These are phyloP conservation scores for Hymenoscyphus salicellus DNA, from an alignment of 2,329 filamentous ascomycete genomes.

Conservation along the genomic window DNA sequence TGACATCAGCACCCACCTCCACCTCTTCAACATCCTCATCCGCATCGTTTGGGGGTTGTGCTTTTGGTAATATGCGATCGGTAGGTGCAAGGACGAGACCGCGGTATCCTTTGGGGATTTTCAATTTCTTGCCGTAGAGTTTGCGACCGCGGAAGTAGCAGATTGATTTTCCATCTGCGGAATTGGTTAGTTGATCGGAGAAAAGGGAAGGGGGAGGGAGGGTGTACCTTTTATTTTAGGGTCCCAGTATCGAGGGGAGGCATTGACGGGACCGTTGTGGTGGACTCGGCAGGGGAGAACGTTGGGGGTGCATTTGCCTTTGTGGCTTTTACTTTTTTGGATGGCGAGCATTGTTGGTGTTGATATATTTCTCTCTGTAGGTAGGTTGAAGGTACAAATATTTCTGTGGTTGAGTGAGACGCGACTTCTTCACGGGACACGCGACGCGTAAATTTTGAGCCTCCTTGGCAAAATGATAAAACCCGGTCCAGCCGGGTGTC, in stretches of 20 bases:
- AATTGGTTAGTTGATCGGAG: constrained; percentile 7
- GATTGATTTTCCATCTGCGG: constrained; percentile 49
- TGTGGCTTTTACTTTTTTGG: constrained; percentile 27
- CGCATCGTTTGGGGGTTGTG: constrained; percentile 34
- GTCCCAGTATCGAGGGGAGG: constrained; percentile 66
- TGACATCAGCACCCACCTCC: constrained; percentile 48
- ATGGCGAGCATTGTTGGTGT: constrained; percentile 31
- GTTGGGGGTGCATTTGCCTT: constrained; percentile 48
- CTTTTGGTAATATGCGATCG: constrained; percentile 35
- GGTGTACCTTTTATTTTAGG: constrained; percentile 47
- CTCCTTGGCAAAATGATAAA: neutral
- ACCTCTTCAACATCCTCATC: constrained; percentile 46
- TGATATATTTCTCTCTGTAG: neutral
- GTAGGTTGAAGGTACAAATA: neutral
- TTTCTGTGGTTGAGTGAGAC: neutral
- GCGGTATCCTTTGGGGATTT: constrained; percentile 68
- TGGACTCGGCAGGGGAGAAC: constrained; percentile 78
- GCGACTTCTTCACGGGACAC: neutral
- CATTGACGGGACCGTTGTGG: constrained; percentile 69
- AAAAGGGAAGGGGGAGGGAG: too few relatives aligned
- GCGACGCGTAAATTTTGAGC: constrained; percentile 8
- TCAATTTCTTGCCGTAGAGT: constrained; percentile 64
- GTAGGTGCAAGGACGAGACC: constrained; percentile 58
- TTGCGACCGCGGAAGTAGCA: constrained; percentile 79
- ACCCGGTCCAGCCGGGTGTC: too few relatives aligned